Evolutionary conservation across 106 monocot genomes (phyloP).

Genomic region (Amphibolis antarctica): DNA sequence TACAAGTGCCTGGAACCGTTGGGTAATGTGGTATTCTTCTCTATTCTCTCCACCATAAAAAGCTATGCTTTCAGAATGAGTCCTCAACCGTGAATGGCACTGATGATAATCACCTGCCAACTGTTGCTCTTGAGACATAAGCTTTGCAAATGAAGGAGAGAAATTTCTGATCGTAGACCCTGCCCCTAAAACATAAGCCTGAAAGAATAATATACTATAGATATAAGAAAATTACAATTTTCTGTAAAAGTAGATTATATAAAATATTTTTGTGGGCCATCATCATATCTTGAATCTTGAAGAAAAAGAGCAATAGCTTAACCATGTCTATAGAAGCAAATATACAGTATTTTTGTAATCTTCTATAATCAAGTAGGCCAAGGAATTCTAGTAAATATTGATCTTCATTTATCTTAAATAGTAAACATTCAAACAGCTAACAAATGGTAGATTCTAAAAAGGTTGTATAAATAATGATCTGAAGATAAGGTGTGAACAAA

Average conservation of each 20-base stretch:
- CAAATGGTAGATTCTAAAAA: too few relatives aligned
- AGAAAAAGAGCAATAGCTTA: too few relatives aligned
- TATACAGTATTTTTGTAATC: too few relatives aligned
- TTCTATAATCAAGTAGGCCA: too few relatives aligned
- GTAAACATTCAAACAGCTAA: too few relatives aligned
- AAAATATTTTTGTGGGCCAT: background rate
- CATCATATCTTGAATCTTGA: too few relatives aligned
- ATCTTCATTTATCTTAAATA: too few relatives aligned
- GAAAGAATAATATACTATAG: slow-evolving; percentile 7
- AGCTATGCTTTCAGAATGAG: slow-evolving; percentile 91
- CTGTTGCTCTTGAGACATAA: slow-evolving; percentile 90
- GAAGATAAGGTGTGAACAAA: background rate
- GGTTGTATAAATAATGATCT: background rate
- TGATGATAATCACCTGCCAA: slow-evolving; percentile 95
- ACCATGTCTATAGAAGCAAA: too few relatives aligned
- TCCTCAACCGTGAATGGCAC: slow-evolving; percentile 85
- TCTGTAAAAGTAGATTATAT: too few relatives aligned
- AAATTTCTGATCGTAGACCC: slow-evolving; percentile 75
- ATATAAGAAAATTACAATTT: background rate
- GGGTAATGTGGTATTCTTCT: slow-evolving; percentile 63
- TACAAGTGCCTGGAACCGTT: slow-evolving; percentile 59
- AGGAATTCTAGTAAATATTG: too few relatives aligned
- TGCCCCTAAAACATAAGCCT: slow-evolving; percentile 93
- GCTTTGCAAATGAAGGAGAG: slow-evolving; percentile 88
- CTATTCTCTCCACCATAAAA: slow-evolving; percentile 95